These are phyloP conservation scores for Kwoniella dejecticola DNA, from an alignment of 768 basidiomycete genomes.

Conservation along the genomic window DNA sequence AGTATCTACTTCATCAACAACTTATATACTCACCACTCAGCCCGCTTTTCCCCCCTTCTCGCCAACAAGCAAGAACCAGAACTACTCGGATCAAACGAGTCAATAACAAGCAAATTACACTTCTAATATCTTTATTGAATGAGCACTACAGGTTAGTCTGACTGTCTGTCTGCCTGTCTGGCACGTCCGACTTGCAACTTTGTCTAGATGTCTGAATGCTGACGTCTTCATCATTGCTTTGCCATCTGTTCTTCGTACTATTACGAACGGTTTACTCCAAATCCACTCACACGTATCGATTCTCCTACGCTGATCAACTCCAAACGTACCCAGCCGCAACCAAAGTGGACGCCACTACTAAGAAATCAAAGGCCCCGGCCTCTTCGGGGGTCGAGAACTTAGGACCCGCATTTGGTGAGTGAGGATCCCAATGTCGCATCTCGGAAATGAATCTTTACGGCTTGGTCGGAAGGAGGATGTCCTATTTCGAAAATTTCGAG, in stretches of 20 bases:
- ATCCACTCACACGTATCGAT: no score
- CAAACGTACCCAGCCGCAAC: constrained; percentile 20
- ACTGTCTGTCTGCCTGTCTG: background rate
- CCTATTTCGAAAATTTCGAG: background rate
- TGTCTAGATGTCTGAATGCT: no score
- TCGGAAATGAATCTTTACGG: no score
- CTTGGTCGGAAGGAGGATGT: no score
- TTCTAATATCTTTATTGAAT: constrained; percentile 42
- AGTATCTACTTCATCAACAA: background rate
- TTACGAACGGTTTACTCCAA: no score
- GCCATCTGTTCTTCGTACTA: no score
- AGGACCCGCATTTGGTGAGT: constrained; percentile 47
- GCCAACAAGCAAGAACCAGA: background rate
- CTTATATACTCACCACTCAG: constrained; percentile 13
- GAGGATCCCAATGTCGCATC: background rate
- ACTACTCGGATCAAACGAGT: background rate
- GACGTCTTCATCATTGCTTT: no score
- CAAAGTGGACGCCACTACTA: constrained; percentile 50
- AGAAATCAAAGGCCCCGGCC: constrained; percentile 42
- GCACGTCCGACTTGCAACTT: background rate
- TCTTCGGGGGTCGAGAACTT: constrained; percentile 47
- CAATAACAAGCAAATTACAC: background rate
- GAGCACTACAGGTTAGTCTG: constrained; percentile 55
- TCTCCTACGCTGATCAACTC: no score
- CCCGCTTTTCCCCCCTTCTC: background rate